These are phyloP conservation scores for Ailanthus altissimus DNA, from an alignment of 345 rosid genomes.

Conservation along the genomic window DNA sequence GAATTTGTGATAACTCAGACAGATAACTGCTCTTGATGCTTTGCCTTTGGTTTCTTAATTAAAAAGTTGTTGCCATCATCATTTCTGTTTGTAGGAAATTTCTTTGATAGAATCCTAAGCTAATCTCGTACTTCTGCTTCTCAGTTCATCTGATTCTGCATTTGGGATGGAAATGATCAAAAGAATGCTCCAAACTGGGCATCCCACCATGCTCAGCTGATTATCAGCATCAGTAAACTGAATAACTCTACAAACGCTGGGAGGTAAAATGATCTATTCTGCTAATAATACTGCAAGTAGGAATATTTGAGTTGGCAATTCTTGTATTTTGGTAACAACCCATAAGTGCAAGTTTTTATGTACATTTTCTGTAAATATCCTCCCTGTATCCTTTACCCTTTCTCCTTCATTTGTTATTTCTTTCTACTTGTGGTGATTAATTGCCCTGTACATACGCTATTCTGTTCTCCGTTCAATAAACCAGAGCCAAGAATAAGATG, in stretches of 20 bases:
- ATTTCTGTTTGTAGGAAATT: constrained; percentile 31
- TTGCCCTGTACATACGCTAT: neutral
- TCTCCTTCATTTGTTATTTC: neutral
- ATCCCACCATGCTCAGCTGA: constrained; percentile 91
- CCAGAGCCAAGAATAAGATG: neutral
- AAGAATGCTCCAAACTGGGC: constrained; percentile 94
- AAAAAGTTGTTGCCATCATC: constrained; percentile 26
- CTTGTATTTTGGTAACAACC: neutral
- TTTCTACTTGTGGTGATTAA: neutral
- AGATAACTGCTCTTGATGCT: constrained; percentile 18
- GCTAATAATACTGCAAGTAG: neutral
- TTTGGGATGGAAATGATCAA: constrained; percentile 94
- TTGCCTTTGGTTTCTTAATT: constrained; percentile 26
- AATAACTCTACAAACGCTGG: neutral
- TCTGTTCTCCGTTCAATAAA: neutral
- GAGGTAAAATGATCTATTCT: neutral
- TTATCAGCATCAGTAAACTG: neutral
- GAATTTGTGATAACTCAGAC: constrained; percentile 8
- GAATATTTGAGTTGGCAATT: neutral
- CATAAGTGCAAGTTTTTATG: neutral
- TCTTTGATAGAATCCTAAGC: constrained; percentile 35
- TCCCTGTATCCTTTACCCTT: neutral
- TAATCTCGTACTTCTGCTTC: constrained; percentile 35
- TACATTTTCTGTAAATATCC: constrained; percentile 2
- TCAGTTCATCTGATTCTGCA: constrained; percentile 93